Base-by-base conservation (phyloP, 2,329 filamentous ascomycete genomes). In the Xylaria sp. region DNA sequence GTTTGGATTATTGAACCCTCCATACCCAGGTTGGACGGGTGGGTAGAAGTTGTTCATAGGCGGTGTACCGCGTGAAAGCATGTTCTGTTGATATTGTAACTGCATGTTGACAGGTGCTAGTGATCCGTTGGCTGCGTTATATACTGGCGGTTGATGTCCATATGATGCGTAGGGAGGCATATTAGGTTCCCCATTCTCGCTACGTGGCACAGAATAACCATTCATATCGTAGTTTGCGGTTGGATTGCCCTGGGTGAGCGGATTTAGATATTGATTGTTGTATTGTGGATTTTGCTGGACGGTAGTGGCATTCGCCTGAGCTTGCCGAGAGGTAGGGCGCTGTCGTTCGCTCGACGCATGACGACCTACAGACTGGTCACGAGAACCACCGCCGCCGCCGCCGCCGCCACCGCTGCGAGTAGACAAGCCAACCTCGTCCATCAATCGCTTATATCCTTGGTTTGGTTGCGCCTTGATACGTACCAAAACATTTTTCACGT, bases 391-490 rank as follows among this genome's bases (percentile, higher is more conserved):
- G 9, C 63, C 56, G 12, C 58, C 62, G 24, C 66, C 47, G 12
- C 62, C 78, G 24, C 81, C 81, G 11, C 82, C 79, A 42, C 81
- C 79, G 36, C 80, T 87, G 51, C 89, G 83, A 32, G 89, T 91
- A 5, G 95, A 97, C 45, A 99, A 83, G 68, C 95, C 94, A 74
- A 99, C 96, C 79, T 99, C 96, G 76, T 99, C 96, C 96, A 99
- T 99, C 68, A 99, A 83, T 61, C 96, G 92, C 86, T 98, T 99
- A 84, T 99, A 99, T 61, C 96, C 96, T 82, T 98, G 96, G 70
- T 91, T 92, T 17, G 96, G 93, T 76, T 97, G 93, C 5, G 94
- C 95, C 83, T 98, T 98, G 81, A 98, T 91, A 75, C 92, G 92
- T 39, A 95, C 82, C 39, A 99, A 86, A 47, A 98, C 94, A 75